Percentiles rank a stretch among this genome's conserved stretches.
Conservation (phyloP, 805 yeast genomes). For the Ogataea pini region DNA sequence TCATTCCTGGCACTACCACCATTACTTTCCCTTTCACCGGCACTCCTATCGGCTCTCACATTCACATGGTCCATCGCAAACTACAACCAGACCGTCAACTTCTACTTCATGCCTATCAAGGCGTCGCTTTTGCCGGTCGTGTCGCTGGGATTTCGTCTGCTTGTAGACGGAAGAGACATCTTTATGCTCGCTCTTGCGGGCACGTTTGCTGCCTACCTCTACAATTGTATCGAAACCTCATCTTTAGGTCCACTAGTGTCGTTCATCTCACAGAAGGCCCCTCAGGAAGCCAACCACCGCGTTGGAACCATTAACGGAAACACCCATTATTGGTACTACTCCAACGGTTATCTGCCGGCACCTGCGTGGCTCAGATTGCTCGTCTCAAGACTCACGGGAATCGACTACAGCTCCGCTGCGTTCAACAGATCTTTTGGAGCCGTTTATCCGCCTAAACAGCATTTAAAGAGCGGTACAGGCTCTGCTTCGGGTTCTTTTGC, state of each 20-base stretch:
- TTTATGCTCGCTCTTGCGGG: constrained; percentile 50
- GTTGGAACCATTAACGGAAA: constrained; percentile 33
- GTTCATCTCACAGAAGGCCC: constrained; percentile 24
- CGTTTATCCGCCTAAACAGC: constrained; percentile 18
- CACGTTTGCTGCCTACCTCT: constrained; percentile 55
- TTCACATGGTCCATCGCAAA: constrained; percentile 63
- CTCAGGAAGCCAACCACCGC: constrained; percentile 26
- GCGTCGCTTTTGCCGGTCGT: constrained; percentile 54
- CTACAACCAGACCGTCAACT: constrained; percentile 53
- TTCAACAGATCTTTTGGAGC: constrained; percentile 29
- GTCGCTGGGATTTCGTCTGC: constrained; percentile 43
- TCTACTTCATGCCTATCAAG: constrained; percentile 53
- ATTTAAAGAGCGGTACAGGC: constrained; percentile 11
- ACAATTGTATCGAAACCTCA: constrained; percentile 61
- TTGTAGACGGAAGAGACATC: constrained; percentile 45
- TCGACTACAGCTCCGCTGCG: constrained; percentile 33
- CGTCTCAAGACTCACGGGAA: constrained; percentile 33
- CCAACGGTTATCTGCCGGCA: constrained; percentile 57
- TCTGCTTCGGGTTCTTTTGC: constrained; percentile 21
- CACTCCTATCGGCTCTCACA: constrained; percentile 55
- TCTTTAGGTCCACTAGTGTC: constrained; percentile 49
- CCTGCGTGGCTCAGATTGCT: constrained; percentile 46
- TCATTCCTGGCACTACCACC: constrained; percentile 34
- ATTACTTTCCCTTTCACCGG: constrained; percentile 34
- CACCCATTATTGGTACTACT: constrained; percentile 40